phyloP scores from a whole-genome alignment of 2,329 filamentous ascomycete species.

The Pseudogymnoascus destructans region DNA sequence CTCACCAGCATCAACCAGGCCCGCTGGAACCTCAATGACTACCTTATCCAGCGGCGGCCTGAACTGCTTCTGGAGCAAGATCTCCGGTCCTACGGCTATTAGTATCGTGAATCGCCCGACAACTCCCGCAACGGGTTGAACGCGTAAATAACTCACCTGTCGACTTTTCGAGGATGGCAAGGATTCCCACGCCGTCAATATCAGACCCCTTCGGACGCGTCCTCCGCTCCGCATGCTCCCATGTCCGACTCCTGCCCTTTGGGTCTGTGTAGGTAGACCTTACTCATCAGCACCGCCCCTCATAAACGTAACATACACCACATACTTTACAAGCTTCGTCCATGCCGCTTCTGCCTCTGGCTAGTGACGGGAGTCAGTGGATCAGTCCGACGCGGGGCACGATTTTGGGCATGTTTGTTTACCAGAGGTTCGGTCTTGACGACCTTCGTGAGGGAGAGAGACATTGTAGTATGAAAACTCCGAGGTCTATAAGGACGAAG shows the following conservation, averaged over 20 bases:
- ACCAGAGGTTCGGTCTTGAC: constrained; percentile 35
- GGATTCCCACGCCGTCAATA: constrained; percentile 62
- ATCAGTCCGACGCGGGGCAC: not conserved
- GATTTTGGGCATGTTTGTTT: constrained; percentile 13
- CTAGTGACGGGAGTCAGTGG: constrained; percentile 7
- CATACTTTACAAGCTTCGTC: constrained; percentile 46
- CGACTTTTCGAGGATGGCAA: constrained; percentile 50
- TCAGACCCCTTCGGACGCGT: constrained; percentile 48
- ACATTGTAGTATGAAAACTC: constrained; percentile 26
- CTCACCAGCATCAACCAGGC: constrained; percentile 49
- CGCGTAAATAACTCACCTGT: constrained; percentile 28
- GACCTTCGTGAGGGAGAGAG: constrained; percentile 32
- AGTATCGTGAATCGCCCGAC: not conserved
- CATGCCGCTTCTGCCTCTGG: constrained; percentile 38
- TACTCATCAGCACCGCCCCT: constrained; percentile 1
- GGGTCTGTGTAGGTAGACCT: constrained; percentile 54
- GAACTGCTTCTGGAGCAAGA: constrained; percentile 55
- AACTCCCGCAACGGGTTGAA: not conserved
- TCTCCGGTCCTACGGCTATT: constrained; percentile 32
- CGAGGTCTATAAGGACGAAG: not conserved
- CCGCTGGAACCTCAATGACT: constrained; percentile 51
- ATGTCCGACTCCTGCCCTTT: constrained; percentile 43
- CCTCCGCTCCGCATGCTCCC: constrained; percentile 61
- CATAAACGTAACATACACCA: constrained; percentile 5
- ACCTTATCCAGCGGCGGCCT: constrained; percentile 47